These are phyloP conservation scores for Aspergillus quadrilineatus DNA, from an alignment of 2,329 filamentous ascomycete genomes.

Conservation along the genomic window DNA sequence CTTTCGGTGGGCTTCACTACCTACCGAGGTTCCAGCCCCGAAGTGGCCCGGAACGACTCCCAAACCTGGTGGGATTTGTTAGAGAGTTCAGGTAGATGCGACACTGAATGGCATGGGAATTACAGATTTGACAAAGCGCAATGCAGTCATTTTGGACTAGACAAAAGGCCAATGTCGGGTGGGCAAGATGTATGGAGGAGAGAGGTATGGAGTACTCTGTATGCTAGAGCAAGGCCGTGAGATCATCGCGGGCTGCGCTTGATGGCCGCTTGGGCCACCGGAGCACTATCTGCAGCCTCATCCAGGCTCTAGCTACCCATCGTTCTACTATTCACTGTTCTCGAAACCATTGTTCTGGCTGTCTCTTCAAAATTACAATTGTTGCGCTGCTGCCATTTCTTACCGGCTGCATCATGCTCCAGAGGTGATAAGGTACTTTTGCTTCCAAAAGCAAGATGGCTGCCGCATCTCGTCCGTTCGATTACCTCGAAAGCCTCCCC, in stretches of 20 bases:
- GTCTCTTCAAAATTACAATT: too few relatives aligned
- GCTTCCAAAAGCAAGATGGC: conserved; percentile 47
- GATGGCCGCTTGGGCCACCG: conserved; percentile 30
- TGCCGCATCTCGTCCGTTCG: conserved; percentile 64
- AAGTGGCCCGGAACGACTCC: conserved; percentile 81
- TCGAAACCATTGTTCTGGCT: too few relatives aligned
- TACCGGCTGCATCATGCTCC: conserved; percentile 24
- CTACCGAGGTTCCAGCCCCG: conserved; percentile 85
- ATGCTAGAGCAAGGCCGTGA: conserved; percentile 16
- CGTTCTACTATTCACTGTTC: not conserved
- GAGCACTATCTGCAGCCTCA: conserved; percentile 15
- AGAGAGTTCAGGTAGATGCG: conserved; percentile 7
- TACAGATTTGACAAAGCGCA: conserved; percentile 66
- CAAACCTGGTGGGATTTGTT: conserved; percentile 60
- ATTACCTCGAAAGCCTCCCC: conserved; percentile 89
- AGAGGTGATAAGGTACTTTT: conserved; percentile 25
- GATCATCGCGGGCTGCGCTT: conserved; percentile 31
- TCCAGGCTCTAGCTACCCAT: not conserved
- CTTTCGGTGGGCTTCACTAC: conserved; percentile 15
- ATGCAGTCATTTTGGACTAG: conserved; percentile 47
- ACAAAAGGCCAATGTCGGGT: not conserved
- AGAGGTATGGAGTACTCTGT: not conserved
- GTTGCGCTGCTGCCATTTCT: conserved; percentile 8
- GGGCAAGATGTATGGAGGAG: not conserved
- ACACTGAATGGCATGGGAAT: conserved; percentile 23